Evolutionary conservation across 2,329 filamentous ascomycete genomes (phyloP).

Genomic region (Penicillium sp.): DNA sequence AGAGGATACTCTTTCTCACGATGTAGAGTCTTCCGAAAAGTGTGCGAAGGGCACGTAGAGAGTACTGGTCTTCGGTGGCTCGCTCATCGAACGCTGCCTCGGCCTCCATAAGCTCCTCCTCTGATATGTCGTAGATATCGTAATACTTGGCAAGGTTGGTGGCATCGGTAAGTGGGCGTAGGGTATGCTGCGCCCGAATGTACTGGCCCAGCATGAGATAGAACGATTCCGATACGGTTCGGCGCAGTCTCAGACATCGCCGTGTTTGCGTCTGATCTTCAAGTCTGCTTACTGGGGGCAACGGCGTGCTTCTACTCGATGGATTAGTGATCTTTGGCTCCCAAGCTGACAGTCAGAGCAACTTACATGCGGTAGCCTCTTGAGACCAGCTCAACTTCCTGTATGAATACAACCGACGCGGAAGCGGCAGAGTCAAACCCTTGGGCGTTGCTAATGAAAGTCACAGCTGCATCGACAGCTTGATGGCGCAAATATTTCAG

Average conservation of each 20-base stretch:
- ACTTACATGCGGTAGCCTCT: slow-evolving; percentile 77
- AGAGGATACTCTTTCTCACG: slow-evolving; percentile 74
- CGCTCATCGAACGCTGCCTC: slow-evolving; percentile 54
- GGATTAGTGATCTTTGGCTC: slow-evolving; percentile 20
- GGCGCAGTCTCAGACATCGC: slow-evolving; percentile 71
- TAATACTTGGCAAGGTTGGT: slow-evolving; percentile 84
- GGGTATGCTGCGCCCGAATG: slow-evolving; percentile 56
- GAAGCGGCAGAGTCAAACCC: slow-evolving; percentile 69
- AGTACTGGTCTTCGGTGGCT: slow-evolving; percentile 67
- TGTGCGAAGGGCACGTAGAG: slow-evolving; percentile 70
- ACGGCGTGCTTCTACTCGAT: slow-evolving; percentile 64
- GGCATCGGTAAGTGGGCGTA: slow-evolving; percentile 67
- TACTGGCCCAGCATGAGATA: slow-evolving; percentile 62
- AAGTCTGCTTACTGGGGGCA: slow-evolving; percentile 84
- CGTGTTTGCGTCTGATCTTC: slow-evolving; percentile 72
- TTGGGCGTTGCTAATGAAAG: slow-evolving; percentile 65
- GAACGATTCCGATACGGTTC: slow-evolving; percentile 62
- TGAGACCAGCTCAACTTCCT: slow-evolving; percentile 91
- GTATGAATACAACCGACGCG: slow-evolving; percentile 70
- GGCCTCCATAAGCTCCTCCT: slow-evolving; percentile 63
- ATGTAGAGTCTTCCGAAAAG: slow-evolving; percentile 71
- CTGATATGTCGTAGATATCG: slow-evolving; percentile 74
- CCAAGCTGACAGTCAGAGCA: no score
- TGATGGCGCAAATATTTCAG: slow-evolving; percentile 68
- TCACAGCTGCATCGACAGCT: slow-evolving; percentile 59